Percentiles rank a stretch among this genome's conserved stretches.
These are phyloP conservation scores for Colletotrichum plurivorum DNA, from an alignment of 2,329 filamentous ascomycete species.

Conservation along the genomic window DNA sequence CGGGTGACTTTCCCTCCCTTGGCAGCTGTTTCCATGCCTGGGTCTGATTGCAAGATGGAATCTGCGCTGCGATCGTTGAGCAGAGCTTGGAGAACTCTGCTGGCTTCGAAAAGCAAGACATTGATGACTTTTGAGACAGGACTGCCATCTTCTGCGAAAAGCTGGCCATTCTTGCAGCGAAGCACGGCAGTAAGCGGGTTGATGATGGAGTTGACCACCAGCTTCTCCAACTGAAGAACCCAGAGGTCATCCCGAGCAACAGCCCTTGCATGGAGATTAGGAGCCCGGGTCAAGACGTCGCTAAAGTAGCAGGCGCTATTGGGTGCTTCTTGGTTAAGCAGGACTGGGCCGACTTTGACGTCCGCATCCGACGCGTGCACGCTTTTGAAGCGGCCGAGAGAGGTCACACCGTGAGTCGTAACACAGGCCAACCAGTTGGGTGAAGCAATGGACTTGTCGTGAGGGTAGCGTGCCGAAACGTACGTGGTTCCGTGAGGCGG, in stretches of 20 bases:
- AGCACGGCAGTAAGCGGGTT: slow-evolving; percentile 89
- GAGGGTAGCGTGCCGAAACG: slow-evolving; percentile 55
- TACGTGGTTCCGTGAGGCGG: slow-evolving; percentile 65
- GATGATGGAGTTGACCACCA: slow-evolving; percentile 84
- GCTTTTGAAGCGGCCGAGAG: slow-evolving; percentile 64
- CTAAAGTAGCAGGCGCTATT: slow-evolving; percentile 54
- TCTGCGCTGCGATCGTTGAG: slow-evolving; percentile 66
- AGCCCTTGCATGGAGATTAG: slow-evolving; percentile 57
- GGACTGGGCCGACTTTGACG: slow-evolving; percentile 63
- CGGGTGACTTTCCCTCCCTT: not conserved
- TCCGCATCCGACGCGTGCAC: slow-evolving; percentile 66
- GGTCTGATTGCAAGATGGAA: slow-evolving; percentile 51
- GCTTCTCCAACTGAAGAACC: slow-evolving; percentile 84
- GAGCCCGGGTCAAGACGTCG: slow-evolving; percentile 57
- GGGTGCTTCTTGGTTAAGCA: slow-evolving; percentile 44
- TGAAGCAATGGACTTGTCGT: slow-evolving; percentile 42
- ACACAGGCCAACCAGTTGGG: slow-evolving; percentile 83
- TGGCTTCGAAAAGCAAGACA: slow-evolving; percentile 80
- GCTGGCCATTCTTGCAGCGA: slow-evolving; percentile 81
- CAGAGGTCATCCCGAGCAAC: slow-evolving; percentile 62
- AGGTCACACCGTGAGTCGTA: slow-evolving; percentile 70
- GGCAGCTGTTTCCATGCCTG: not conserved
- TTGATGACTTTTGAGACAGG: slow-evolving; percentile 74
- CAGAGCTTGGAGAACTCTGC: slow-evolving; percentile 77
- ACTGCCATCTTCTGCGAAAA: slow-evolving; percentile 72